Conservation (phyloP, 768 basidiomycete genomes). For the Coprinopsis strossmayeri region DNA sequence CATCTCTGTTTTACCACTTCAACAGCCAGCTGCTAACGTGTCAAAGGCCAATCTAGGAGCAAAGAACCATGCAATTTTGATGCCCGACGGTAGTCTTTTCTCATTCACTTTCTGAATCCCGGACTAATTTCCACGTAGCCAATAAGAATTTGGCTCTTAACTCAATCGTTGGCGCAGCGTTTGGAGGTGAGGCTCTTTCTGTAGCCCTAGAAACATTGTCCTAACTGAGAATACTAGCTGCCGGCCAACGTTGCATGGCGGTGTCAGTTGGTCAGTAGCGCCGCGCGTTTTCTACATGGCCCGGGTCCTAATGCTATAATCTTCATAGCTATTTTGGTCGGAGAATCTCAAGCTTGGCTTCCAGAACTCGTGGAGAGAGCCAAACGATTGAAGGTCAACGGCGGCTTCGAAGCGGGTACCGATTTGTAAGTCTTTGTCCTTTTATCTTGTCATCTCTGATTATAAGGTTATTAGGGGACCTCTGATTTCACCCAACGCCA, state of each 20-base stretch:
- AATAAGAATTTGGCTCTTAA: constrained; percentile 91
- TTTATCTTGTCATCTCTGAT: neutral
- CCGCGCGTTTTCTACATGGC: no score
- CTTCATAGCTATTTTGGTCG: constrained; percentile 67
- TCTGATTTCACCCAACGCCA: constrained; percentile 77
- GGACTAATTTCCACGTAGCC: constrained; percentile 35
- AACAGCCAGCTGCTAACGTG: neutral
- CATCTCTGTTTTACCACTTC: constrained; percentile 1
- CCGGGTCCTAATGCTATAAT: neutral
- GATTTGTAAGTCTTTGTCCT: constrained; percentile 54
- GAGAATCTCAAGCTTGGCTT: constrained; percentile 72
- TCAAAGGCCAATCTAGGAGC: constrained; percentile 69
- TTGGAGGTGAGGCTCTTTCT: constrained; percentile 54
- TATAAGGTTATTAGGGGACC: constrained; percentile 46
- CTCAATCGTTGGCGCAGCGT: constrained; percentile 89
- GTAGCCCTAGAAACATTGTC: neutral
- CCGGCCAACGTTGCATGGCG: constrained; percentile 97
- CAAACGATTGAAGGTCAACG: constrained; percentile 71
- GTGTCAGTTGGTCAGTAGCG: constrained; percentile 82
- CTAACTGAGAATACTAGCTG: constrained; percentile 43
- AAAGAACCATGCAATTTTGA: constrained; percentile 90
- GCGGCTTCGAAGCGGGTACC: constrained; percentile 82
- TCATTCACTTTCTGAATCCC: neutral
- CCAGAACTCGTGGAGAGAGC: constrained; percentile 83
- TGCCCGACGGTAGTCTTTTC: constrained; percentile 74